Base-by-base conservation (phyloP, 495 filamentous ascomycete species). In the Podospora bellae-mahoneyi region DNA sequence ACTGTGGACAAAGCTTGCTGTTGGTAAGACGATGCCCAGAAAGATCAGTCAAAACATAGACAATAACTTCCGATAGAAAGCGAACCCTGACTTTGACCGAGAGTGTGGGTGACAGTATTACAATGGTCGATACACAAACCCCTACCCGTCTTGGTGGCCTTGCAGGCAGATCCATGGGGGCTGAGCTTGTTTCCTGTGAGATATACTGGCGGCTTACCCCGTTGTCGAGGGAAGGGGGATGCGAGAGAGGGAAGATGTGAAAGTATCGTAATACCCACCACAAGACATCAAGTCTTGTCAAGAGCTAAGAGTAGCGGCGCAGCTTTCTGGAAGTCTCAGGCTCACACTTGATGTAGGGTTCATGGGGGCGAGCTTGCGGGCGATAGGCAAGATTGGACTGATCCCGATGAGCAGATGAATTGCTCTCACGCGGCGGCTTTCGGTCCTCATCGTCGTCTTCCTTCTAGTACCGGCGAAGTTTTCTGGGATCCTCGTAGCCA, bases 401-500 rank as follows among this genome's bases (percentile, higher is more conserved):
- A 48, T 48, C 39, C 39, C 39, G 15, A 3, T 48, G 1, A 13
- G 9, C 13, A 3, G 5, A 10, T 48, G 39, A 10, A 10, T 48
- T 48, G 39, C 13, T 9, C 7, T 48, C 39, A 10, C 39, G 39
- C 13, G 39, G 15, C 15, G 39, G 15, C 39, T 16, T 32, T 32
- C 4, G 30, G 39, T 3, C 5, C 7, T 74, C 67, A 72, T 75
- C 68, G 72, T 71, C 66, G 27, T 67, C 66, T 67, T 73, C 69
- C 66, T 73, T 67, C 78, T 75, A 93, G 82, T 94, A 93, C 74
- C 91, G 89, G 78, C 91, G 87, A 74, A 92, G 85, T 75, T 88
- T 90, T 66, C 92, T 87, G 53, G 90, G 87, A 77, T 95, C 91
- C 72, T 94, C 91, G 75, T 92, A 88, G 69, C 86, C 84, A 69